phyloP scores from a whole-genome alignment of 2,329 filamentous ascomycete species.

The Drechslera avenae region DNA sequence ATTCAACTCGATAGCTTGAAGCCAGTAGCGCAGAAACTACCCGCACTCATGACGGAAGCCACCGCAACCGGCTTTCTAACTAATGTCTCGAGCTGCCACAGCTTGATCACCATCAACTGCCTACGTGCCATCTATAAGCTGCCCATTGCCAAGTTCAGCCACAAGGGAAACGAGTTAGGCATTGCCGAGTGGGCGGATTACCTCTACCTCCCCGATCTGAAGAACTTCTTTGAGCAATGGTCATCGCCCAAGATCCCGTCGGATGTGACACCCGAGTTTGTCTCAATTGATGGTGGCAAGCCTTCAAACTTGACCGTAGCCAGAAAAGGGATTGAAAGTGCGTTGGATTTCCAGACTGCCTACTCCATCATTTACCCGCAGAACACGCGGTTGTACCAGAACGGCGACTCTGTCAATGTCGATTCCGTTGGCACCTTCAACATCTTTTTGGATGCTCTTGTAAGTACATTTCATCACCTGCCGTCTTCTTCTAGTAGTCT shows the following conservation, averaged over 20 bases:
- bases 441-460: slow-evolving; percentile 25
- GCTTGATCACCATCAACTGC: slow-evolving; percentile 21
- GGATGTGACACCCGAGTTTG: slow-evolving; percentile 29
- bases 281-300: slow-evolving; percentile 38
- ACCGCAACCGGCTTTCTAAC: slow-evolving; percentile 10
- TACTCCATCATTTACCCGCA: slow-evolving; percentile 29
- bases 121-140: slow-evolving; percentile 28
- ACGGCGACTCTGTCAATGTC: slow-evolving; percentile 19
- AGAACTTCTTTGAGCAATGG: slow-evolving; percentile 51
- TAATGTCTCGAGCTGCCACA: slow-evolving; percentile 13
- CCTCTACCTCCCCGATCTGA: slow-evolving; percentile 52
- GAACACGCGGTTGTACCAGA: slow-evolving; percentile 22
- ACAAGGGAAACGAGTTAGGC: slow-evolving; percentile 24
- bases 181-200: slow-evolving; percentile 55
- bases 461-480: neutral
- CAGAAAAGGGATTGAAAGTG: slow-evolving; percentile 42
- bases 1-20: slow-evolving; percentile 22
- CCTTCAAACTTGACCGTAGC: slow-evolving; percentile 50
- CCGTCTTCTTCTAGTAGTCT: no score
- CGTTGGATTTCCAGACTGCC: slow-evolving; percentile 24
- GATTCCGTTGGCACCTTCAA: slow-evolving; percentile 24
- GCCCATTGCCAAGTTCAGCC: slow-evolving; percentile 22
- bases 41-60: slow-evolving; percentile 2
- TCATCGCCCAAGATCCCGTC: slow-evolving; percentile 24
- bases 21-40: slow-evolving; percentile 13